These are phyloP conservation scores for Homolaphlyctis polyrhiza DNA, from an alignment of 371 early-diverging fungal genomes.

Conservation along the genomic window DNA sequence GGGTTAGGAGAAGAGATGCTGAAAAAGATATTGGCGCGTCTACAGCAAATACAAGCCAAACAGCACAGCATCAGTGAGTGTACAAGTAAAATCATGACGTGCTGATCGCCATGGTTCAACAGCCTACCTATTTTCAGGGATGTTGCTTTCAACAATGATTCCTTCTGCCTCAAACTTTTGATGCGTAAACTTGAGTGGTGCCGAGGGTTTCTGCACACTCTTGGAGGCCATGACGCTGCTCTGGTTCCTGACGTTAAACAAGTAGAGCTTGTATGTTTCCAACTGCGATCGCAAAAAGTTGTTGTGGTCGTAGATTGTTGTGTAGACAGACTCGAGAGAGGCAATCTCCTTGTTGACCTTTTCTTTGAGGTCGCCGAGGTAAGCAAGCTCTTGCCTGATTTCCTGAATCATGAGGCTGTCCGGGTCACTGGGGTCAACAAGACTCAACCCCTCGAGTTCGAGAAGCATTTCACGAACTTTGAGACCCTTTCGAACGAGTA, in stretches of 20 bases:
- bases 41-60: slow-evolving; percentile 17
- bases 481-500: slow-evolving; percentile 83
- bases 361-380: slow-evolving; percentile 84
- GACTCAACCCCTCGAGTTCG: slow-evolving; percentile 72
- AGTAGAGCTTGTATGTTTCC: slow-evolving; percentile 89
- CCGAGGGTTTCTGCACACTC: slow-evolving; percentile 24
- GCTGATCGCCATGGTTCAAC: too few species aligned
- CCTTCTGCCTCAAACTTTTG: slow-evolving; percentile 83
- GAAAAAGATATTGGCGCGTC: slow-evolving; percentile 85
- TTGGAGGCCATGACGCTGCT: slow-evolving; percentile 42
- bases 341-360: slow-evolving; percentile 74
- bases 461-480: slow-evolving; percentile 88
- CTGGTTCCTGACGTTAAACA: slow-evolving; percentile 90
- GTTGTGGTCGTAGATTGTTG: slow-evolving; percentile 91
- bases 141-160: slow-evolving; percentile 85
- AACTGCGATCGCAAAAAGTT: slow-evolving; percentile 82
- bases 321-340: slow-evolving; percentile 77
- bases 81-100: slow-evolving; percentile 15
- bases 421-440: slow-evolving; percentile 71
- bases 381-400: slow-evolving; percentile 75
- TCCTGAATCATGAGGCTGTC: slow-evolving; percentile 82
- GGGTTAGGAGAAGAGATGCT: slow-evolving; percentile 80
- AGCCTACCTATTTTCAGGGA: slow-evolving; percentile 76
- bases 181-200: slow-evolving; percentile 71
- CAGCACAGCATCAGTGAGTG: neutral